Percentiles rank a stretch among this genome's conserved stretches.
Conservation (phyloP, 768 basidiomycete genomes). For the Hebeloma cylindrosporum region DNA sequence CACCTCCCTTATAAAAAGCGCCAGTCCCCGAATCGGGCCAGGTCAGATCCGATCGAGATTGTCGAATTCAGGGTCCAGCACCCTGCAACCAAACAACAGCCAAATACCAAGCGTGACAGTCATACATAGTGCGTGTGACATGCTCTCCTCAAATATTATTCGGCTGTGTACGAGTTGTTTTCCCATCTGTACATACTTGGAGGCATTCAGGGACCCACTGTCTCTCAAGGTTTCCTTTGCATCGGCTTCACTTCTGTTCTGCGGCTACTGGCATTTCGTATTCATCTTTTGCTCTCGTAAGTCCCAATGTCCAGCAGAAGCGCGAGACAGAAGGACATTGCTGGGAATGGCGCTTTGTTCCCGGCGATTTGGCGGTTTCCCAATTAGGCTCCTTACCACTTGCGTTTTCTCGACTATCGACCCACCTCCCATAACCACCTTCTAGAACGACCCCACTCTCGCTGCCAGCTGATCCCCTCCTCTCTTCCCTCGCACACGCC, state of each 20-base stretch:
- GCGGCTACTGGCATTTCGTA: too few species aligned
- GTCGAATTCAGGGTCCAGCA: constrained; percentile 5
- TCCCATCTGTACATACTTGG: too few species aligned
- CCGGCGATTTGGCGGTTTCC: background rate
- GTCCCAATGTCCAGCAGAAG: constrained; percentile 6
- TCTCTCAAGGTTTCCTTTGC: too few species aligned
- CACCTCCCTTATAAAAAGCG: constrained; percentile 19
- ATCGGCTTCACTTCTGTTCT: too few species aligned
- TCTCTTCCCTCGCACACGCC: too few species aligned
- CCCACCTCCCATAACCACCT: too few species aligned
- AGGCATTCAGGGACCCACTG: too few species aligned
- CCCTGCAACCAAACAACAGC: constrained; percentile 8
- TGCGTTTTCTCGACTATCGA: too few species aligned
- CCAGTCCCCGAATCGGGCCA: constrained; percentile 7
- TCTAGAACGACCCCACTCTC: background rate
- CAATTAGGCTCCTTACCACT: constrained; percentile 5
- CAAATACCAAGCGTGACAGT: constrained; percentile 1
- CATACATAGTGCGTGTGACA: constrained; percentile 9
- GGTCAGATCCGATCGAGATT: constrained; percentile 12
- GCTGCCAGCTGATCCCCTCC: too few species aligned
- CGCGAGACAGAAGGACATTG: constrained; percentile 2
- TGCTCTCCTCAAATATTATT: too few species aligned
- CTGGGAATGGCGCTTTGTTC: constrained; percentile 2
- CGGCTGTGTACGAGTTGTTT: too few species aligned
- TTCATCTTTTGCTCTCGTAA: background rate